Base-by-base conservation (phyloP, 2,329 filamentous ascomycete species). In the Proliferodiscus dingleyae region DNA sequence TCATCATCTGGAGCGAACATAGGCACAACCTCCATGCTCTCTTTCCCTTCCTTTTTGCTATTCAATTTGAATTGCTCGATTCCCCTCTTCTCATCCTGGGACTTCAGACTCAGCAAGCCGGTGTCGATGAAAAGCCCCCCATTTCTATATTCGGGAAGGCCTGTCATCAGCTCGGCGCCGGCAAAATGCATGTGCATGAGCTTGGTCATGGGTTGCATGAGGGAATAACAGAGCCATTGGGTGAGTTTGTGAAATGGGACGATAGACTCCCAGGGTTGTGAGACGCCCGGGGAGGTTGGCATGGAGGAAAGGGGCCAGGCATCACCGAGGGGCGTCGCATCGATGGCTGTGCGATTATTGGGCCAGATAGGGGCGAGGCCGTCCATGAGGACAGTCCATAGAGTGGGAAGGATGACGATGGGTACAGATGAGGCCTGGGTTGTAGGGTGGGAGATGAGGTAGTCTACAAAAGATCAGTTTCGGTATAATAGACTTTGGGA, bases 201-300 rank as follows among this genome's bases (percentile, higher is more conserved):
- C 54, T 81, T 86, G 45, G 83, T 80, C 84, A 95, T 94, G 0
- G 89, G 89, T 19, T 89, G 84, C 87, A 94, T 94, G 45, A 96
- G 77, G 2, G 89, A 95, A 68, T 95, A 95, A 40, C 86, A 88
- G 45, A 96, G 82, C 90, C 90, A 96, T 66, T 95, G 89, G 0
- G 89, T 94, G 28, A 95, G 77, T 68, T 95, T 95, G 72, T 96
- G 90, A 71, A 95, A 95, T 0, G 89, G 89, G 9, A 91, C 79
- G 58, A 94, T 91, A 56, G 76, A 83, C 63, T 91, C 86, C 85
- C 85, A 89, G 1, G 81, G 75, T 54, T 81, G 72, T 5, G 77
- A 77, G 51, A 6, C 6, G 24, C 65, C 46, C 41, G 65, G 58
- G 22, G 60, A 47, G 11, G 57, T 55, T 9, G 89, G 89, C 80